Base-by-base conservation (phyloP, 73 alveolate species). In the Uronychia setigera region DNA sequence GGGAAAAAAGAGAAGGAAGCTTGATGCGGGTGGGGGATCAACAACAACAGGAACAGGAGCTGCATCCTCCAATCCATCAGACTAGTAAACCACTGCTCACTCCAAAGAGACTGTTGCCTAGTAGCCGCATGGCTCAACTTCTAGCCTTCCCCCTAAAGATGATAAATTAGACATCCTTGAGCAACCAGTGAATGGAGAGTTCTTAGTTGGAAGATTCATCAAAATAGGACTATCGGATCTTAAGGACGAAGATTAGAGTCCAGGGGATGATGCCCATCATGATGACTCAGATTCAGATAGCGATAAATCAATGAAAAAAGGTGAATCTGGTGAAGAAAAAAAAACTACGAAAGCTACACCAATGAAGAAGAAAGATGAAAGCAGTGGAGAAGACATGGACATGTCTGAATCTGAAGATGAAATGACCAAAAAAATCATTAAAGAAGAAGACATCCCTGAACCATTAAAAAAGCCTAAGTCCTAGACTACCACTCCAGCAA, bases 61-160 rank as follows among this genome's bases (percentile, higher is more conserved):
- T 46, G 67, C 67, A 46, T 46, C 5, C n/a, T n/a, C n/a, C n/a
- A n/a, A n/a, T n/a, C n/a, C n/a, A n/a, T n/a, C n/a, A n/a, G n/a
- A n/a, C n/a, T n/a, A n/a, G n/a, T n/a, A n/a, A n/a, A n/a, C n/a
- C n/a, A n/a, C n/a, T n/a, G n/a, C n/a, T n/a, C n/a, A n/a, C n/a
- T n/a, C n/a, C n/a, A n/a, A n/a, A n/a, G n/a, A n/a, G n/a, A n/a
- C n/a, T n/a, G n/a, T n/a, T n/a, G n/a, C n/a, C 67, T 46, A 46
- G 67, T 46, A 46, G 67, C 67, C n/a, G n/a, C n/a, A 19, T 46
- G 67, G 67, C 67, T 46, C 67, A 19, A 46, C 67, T 46, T 46
- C 19, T n/a, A n/a, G n/a, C n/a, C n/a, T n/a, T n/a, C n/a, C n/a
- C n/a, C n/a, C n/a, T 5, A 46, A 46, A 46, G 67, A 46, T 46